Base-by-base conservation (phyloP, 2,329 filamentous ascomycete species). In the Didymella sp. region DNA sequence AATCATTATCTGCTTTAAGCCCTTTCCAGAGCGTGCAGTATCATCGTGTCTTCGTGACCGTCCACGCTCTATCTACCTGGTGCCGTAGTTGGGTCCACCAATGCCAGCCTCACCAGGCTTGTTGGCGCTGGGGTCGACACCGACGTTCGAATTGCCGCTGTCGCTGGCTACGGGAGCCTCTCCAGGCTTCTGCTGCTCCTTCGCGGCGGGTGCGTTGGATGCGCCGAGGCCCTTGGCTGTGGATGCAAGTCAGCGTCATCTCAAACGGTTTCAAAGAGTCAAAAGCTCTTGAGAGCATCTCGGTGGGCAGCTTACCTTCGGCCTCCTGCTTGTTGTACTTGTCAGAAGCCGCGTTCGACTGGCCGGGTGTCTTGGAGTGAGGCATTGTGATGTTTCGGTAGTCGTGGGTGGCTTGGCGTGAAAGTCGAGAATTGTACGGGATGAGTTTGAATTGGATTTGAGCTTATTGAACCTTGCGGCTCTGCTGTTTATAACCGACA, bases 291-390 rank as follows among this genome's bases (percentile, higher is more conserved):
- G 11, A 21, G 17, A 22, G 13, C 19, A 15, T 22, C 11, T 38
- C 19, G 21, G 35, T n/a, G 4, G 30, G 25, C 12, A n/a, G 22
- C 48, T n/a, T 55, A 59, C 61, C 61, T 56, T 63, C 56, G 46
- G 62, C 59, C 43, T 62, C 45, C 17, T 58, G 52, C 54, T 63
- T 62, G 54, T 63, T 59, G 56, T 59, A 60, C 40, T 65, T 62
- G 33, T 62, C 62, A 7, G 58, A 61, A 35, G 61, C 61, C 41
- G 62, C 61, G 33, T 63, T 63, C 30, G 56, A 62, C 50, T 63
- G 56, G 43, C 62, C 60, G 35, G 61, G 56, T 46, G 62, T 63
- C 51, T 63, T 65, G 56, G 56, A 63, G 60, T 63, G 61, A 53
- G 62, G 58, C 62, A 62, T 56, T 46, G 42, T 56, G 22, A 15